phyloP scores from a whole-genome alignment of 1,139 yeast species.

The Debaryomyces subglobosus region DNA sequence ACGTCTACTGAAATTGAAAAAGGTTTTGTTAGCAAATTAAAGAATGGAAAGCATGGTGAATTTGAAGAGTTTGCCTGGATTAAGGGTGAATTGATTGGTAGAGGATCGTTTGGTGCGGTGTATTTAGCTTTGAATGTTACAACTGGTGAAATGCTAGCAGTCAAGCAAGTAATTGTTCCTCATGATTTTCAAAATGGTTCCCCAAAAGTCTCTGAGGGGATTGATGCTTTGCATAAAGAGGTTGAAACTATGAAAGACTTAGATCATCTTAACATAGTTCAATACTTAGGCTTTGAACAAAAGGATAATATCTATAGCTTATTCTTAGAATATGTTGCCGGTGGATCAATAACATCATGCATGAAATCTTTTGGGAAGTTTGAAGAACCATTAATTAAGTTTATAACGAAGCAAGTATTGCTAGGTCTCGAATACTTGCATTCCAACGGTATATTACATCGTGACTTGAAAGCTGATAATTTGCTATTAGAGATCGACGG shows the following conservation, averaged over 20 bases:
- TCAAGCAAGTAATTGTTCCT: slow-evolving; percentile 86
- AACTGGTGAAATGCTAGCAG: slow-evolving; percentile 98
- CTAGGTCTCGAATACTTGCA: slow-evolving; percentile 87
- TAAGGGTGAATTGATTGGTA: slow-evolving; percentile 94
- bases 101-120: slow-evolving; percentile 97
- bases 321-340: slow-evolving; percentile 94
- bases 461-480: slow-evolving; percentile 96
- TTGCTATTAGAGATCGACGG: slow-evolving; percentile 88
- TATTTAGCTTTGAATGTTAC: slow-evolving; percentile 91
- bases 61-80: slow-evolving; percentile 95
- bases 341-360: slow-evolving; percentile 93
- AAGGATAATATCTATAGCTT: slow-evolving; percentile 75
- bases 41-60: slow-evolving; percentile 63
- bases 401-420: slow-evolving; percentile 77
- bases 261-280: slow-evolving; percentile 93
- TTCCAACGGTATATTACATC: slow-evolving; percentile 82
- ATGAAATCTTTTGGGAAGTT: slow-evolving; percentile 83
- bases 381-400: slow-evolving; percentile 75
- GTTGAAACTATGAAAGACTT: slow-evolving; percentile 93
- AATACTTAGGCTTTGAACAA: slow-evolving; percentile 90
- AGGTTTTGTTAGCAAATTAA: slow-evolving; percentile 59
- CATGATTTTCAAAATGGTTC: slow-evolving; percentile 28
- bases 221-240: slow-evolving; percentile 86
- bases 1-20: slow-evolving; percentile 69
- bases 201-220: slow-evolving; percentile 50